Percentiles rank a stretch among this genome's conserved stretches.
Conservation (phyloP, 169 alveolate species). For the Plasmodium blacklocki region DNA sequence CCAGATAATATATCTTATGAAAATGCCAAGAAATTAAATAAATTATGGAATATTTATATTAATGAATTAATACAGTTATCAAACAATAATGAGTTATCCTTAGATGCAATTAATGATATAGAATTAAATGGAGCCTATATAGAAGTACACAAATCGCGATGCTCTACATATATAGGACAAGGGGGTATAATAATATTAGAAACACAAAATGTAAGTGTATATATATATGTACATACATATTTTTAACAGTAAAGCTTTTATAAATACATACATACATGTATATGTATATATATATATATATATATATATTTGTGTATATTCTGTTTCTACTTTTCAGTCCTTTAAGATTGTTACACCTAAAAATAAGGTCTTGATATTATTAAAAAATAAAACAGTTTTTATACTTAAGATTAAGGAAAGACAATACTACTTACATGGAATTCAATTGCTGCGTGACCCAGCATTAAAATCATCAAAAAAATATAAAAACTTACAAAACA, state of each 20-base stretch:
- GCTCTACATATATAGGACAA: conserved; percentile 65
- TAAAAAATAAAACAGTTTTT: conserved; percentile 71
- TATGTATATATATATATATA: conserved; percentile 1
- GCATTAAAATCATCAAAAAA: conserved; percentile 69
- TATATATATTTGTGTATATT: background rate
- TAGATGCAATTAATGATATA: conserved; percentile 62
- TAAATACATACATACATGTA: background rate
- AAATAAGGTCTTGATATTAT: conserved; percentile 35
- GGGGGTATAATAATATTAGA: conserved; percentile 68
- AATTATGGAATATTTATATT: conserved; percentile 67
- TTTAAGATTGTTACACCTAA: conserved; percentile 73
- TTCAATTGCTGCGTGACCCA: conserved; percentile 70
- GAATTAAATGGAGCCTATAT: conserved; percentile 73
- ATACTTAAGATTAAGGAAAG: conserved; percentile 46
- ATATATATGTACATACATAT: background rate
- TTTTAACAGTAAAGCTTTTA: background rate
- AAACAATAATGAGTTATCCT: conserved; percentile 19
- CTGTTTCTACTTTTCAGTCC: conserved; percentile 9
- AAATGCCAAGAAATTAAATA: conserved; percentile 45
- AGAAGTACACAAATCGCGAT: conserved; percentile 74
- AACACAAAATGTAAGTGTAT: conserved; percentile 65
- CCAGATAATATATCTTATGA: conserved; percentile 40
- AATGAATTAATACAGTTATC: conserved; percentile 40
- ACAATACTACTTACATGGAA: conserved; percentile 61
- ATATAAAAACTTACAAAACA: conserved; percentile 51